Evolutionary conservation across 2,329 filamentous ascomycete species (phyloP).

Genomic region (Onygena corvina): DNA sequence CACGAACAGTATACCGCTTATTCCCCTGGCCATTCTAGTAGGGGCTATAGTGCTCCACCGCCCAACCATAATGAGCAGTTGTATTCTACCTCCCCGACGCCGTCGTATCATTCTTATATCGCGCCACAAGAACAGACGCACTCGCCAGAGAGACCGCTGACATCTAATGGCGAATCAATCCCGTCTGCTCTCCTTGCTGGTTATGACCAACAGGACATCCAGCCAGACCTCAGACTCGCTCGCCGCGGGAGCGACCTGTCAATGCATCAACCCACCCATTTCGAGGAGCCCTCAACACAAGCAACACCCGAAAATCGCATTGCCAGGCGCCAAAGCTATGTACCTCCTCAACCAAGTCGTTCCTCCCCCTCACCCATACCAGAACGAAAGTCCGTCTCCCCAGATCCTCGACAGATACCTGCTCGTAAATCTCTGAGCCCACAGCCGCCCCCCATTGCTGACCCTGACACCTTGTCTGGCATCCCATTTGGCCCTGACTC

Average conservation of each 20-base stretch:
- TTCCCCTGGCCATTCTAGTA: constrained; percentile 12
- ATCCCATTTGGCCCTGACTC: constrained; percentile 51
- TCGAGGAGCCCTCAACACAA: constrained; percentile 19
- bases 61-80: constrained; percentile 14
- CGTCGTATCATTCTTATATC: constrained; percentile 21
- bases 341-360: constrained; percentile 21
- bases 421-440: constrained; percentile 51
- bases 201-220: constrained; percentile 25
- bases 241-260: background rate
- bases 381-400: constrained; percentile 22
- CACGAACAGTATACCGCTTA: constrained; percentile 15
- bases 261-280: background rate
- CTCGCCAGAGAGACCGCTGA: constrained; percentile 20
- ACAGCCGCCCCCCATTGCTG: constrained; percentile 30
- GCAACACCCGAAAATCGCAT: constrained; percentile 21
- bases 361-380: constrained; percentile 22
- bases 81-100: constrained; percentile 15
- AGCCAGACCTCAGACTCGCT: constrained; percentile 12
- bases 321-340: constrained; percentile 19
- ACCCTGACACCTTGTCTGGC: constrained; percentile 32
- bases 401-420: constrained; percentile 32
- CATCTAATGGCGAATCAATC: constrained; percentile 23
- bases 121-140: constrained; percentile 14
- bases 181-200: constrained; percentile 34
- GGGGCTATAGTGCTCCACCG: constrained; percentile 1